Evolutionary conservation across 306 rosid genomes (phyloP), one percentile per base, ranked within the genome.

Genomic region (Albizia julibrissin): DNA sequence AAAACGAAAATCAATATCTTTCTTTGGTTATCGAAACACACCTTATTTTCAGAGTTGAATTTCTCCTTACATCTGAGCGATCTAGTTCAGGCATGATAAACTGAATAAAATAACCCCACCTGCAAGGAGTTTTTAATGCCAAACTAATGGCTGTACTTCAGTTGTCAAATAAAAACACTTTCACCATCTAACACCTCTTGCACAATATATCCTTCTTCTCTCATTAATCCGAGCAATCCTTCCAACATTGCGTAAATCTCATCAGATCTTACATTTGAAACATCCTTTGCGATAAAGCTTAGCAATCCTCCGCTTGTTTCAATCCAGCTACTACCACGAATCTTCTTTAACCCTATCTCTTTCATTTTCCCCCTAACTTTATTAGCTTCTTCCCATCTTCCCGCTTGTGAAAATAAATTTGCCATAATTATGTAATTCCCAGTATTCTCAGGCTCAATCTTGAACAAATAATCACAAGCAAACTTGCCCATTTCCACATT

Each of bases 391-490:
- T 91, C 89, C 94, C 92, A 90, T 82, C 94, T 92, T 81, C 96
- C 92, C 50, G 89, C 91, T 71, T 82, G 91, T 26, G 97, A 87
- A 88, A 86, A 95, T 46, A 95, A 85, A 80, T 93, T 95, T 19
- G 98, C 97, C 99, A 95, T 93, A 49, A 92, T 89, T 34, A 92
- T 66, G 67, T 93, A 92, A 86, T 85, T 95, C 84, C 97, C 97
- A 6, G 96, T 88, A 82, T 89, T 91, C 76, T 92, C 94, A 27
- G 97, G 97, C 81, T 95, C 97, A 3, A 91, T 89, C 76, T 88
- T 85, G 80, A 90, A 84, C 80, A 93, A 83, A 82, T 74, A 88
- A 84, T 92, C 92, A 77, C 80, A 92, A 27, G 56, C 94, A 79
- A 89, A 87, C 71, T 90, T 87, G 19, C 97, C 98, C 77, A 91